Evolutionary conservation across 257 asterid genomes (phyloP).

Genomic region (Eustoma russellianum): DNA sequence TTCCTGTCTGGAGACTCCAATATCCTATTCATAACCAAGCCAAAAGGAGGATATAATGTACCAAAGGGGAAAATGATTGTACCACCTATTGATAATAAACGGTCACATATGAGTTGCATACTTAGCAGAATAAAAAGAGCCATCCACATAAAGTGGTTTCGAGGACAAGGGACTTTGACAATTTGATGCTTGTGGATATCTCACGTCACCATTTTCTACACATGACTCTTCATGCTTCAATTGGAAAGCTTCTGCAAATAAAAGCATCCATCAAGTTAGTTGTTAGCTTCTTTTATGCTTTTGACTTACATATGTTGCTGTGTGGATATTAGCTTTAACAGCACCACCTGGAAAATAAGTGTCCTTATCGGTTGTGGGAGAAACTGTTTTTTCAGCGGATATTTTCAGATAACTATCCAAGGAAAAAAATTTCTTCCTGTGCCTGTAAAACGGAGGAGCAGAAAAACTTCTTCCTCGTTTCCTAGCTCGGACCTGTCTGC

Average conservation of each 20-base stretch:
- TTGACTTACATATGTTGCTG: not conserved
- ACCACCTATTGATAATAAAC: too few species aligned
- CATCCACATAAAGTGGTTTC: constrained; percentile 19
- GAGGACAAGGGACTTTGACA: constrained; percentile 23
- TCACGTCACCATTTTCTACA: too few species aligned
- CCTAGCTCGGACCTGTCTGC: constrained; percentile 17
- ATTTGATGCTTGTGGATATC: constrained; percentile 12
- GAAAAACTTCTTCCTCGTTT: constrained; percentile 57
- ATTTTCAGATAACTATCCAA: constrained; percentile 28
- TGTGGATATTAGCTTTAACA: not conserved
- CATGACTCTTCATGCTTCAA: constrained; percentile 8
- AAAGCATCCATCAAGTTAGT: constrained; percentile 6
- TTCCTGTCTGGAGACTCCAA: constrained; percentile 23
- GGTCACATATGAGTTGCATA: constrained; percentile 4
- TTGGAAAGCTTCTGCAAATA: constrained; percentile 20
- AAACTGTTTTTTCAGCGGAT: constrained; percentile 24
- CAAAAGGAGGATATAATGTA: constrained; percentile 21
- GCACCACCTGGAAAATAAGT: constrained; percentile 27
- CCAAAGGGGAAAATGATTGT: too few species aligned
- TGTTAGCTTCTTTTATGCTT: constrained; percentile 1
- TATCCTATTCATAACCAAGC: constrained; percentile 25
- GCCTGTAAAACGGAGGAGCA: constrained; percentile 77
- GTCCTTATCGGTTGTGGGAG: constrained; percentile 10
- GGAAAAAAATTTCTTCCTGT: constrained; percentile 45
- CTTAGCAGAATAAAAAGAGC: constrained; percentile 29